These are phyloP conservation scores for Microsporum ferrugineum DNA, from an alignment of 2,329 filamentous ascomycete genomes.

Conservation along the genomic window DNA sequence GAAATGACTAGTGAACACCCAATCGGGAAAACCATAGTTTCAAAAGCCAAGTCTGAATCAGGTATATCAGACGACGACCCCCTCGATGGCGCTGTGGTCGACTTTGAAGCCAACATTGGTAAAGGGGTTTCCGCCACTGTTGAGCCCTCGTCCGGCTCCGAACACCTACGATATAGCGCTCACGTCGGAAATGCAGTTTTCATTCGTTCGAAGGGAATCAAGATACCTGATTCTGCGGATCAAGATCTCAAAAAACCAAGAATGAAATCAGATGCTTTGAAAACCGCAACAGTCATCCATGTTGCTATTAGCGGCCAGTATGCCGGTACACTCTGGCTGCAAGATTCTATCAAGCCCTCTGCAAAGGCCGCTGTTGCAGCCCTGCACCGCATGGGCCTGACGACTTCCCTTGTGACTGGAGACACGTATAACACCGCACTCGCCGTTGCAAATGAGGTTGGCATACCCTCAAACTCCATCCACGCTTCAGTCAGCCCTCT, in stretches of 20 bases:
- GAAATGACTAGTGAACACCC: conserved; percentile 95
- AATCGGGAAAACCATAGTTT: conserved; percentile 76
- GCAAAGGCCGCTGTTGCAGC: conserved; percentile 71
- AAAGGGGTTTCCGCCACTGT: conserved; percentile 73
- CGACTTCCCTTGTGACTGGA: conserved; percentile 83
- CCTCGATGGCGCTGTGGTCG: conserved; percentile 71
- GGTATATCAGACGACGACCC: conserved; percentile 58
- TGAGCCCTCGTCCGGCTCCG: conserved; percentile 58
- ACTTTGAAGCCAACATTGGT: conserved; percentile 74
- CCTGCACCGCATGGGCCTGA: conserved; percentile 72
- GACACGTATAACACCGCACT: conserved; percentile 77
- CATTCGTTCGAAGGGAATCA: conserved; percentile 58
- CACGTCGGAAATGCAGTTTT: conserved; percentile 72
- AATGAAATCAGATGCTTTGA: conserved; percentile 28
- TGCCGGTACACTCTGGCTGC: conserved; percentile 69
- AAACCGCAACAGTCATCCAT: conserved; percentile 83
- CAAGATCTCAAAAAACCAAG: conserved; percentile 27
- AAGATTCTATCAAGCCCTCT: conserved; percentile 83
- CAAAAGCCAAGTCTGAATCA: conserved; percentile 63
- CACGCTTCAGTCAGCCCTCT: conserved; percentile 80
- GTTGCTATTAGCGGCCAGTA: conserved; percentile 75
- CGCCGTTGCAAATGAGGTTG: conserved; percentile 70
- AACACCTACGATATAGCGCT: conserved; percentile 63
- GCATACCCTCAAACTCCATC: conserved; percentile 64
- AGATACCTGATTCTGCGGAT: conserved; percentile 32